Evolutionary conservation across 345 rosid genomes (phyloP), one percentile per base, ranked within the genome.

Genomic region (Populus alba): DNA sequence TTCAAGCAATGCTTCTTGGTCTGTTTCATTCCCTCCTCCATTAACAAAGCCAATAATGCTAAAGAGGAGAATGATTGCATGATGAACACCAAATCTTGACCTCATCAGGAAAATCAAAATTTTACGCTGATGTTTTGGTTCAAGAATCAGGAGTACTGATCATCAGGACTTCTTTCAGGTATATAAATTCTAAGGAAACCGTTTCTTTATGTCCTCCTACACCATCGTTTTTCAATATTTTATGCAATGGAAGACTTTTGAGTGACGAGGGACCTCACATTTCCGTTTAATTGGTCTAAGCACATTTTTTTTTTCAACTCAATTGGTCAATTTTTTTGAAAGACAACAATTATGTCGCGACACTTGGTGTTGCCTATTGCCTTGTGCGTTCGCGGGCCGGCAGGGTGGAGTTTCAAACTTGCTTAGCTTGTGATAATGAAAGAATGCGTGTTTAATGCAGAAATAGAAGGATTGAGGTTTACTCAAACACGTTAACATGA

Each of bases 1-100:
- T 20, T 59, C 35, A 23, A 74, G 70, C 62, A 80, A 47, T 1
- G 75, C 70, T n/a, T 4, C 66, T 7, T 69, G 65, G 51, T 80
- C 79, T 2, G 68, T 73, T 12, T 67, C 81, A 55, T 68, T 78
- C 20, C 38, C 66, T 45, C 39, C 72, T 66, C 31, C 41, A 45
- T 18, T 47, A 16, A 8, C 27, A 47, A 5, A 29, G n/a, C 20
- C 45, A 45, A 1, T 12, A 15, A 75, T 6, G 38, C 25, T 29
- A 39, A 47, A 49, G 8, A 66, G 17, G 11, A 74, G 23, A 43
- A 63, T 20, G 13, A 49, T 39, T 22, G 61, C 23, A 15, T n/a
- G 55, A 38, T 18, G 72, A 39, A 37, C 11, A 10, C 41, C 47
- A 68, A 38, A 53, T 20, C 23, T 38, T 68, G 25, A 38, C 2